Percentiles rank a stretch among this genome's conserved stretches.
These are phyloP conservation scores for Iberis pinnata DNA, from an alignment of 345 rosid species.

Conservation along the genomic window DNA sequence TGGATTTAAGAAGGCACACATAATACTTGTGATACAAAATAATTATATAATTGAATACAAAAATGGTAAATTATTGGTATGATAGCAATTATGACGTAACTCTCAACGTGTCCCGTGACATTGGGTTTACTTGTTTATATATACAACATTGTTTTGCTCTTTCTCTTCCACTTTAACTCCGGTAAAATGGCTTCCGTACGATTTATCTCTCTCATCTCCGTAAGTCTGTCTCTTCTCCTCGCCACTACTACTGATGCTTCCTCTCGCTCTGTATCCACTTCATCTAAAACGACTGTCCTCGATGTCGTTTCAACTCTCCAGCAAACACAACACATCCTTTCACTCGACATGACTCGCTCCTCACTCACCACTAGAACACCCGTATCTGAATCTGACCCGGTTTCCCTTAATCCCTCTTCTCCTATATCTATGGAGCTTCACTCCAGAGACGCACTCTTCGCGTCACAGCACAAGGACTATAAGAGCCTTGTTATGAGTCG, in stretches of 20 bases:
- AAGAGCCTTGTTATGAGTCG: conserved; percentile 46
- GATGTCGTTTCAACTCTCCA: conserved; percentile 48
- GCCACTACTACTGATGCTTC: conserved; percentile 12
- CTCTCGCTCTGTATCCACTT: conserved; percentile 38
- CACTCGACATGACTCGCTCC: conserved; percentile 35
- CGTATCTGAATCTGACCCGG: conserved; percentile 20
- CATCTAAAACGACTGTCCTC: conserved; percentile 30
- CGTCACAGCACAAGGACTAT: conserved; percentile 50
- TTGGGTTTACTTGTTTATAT: too few species aligned
- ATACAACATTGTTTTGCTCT: too few species aligned
- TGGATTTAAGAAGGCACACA: too few species aligned
- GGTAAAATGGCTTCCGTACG: conserved; percentile 20
- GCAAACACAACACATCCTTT: conserved; percentile 40
- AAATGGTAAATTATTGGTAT: conserved; percentile 15
- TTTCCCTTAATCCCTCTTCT: conserved; percentile 34
- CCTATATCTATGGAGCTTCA: conserved; percentile 46
- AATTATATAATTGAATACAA: too few species aligned
- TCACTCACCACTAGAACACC: conserved; percentile 15
- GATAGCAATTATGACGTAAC: conserved; percentile 27
- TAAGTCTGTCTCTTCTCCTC: conserved; percentile 16
- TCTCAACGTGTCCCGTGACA: too few species aligned
- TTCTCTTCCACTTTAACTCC: conserved; percentile 18
- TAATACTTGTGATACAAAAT: too few species aligned
- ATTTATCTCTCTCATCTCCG: conserved; percentile 17
- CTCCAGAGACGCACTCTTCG: conserved; percentile 49